Base-by-base conservation (phyloP, 2,329 filamentous ascomycete genomes). In the Tolypocladium guangdongense region DNA sequence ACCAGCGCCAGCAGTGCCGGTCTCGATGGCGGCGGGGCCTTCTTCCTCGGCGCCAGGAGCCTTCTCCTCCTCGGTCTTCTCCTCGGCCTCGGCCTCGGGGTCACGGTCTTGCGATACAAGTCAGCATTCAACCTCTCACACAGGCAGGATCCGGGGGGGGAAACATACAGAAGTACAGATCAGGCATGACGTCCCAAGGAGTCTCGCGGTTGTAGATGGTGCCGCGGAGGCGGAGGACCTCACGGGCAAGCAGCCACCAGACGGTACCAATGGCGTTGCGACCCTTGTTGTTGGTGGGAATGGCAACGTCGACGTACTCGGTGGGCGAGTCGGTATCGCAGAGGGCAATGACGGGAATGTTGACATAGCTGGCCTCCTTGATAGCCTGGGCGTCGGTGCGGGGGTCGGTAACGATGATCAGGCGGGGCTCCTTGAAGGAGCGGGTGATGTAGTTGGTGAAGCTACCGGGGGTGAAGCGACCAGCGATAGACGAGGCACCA, bases 401-500 rank as follows among this genome's bases (percentile, higher is more conserved):
- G 69, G 93, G 93, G 77, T 99, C 93, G 79, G 93, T 99, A 71
- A 99, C 93, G 74, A 99, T 86, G 78, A 99, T 97, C 72, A 99
- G 84, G 77, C 95, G 95, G 73, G 93, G 93, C 83, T 99, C 93
- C 87, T 96, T 96, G 90, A 99, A 99, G 63, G 93, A 97, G 72
- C 93, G 92, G 77, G 95, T 99, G 87, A 99, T 99, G 88, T 99
- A 99, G 86, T 99, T 99, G 84, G 93, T 99, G 87, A 99, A 99
- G 78, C 92, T 96, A 88, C 93, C 93, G 74, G 93, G 93, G 73
- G 93, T 99, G 88, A 99, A 99, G 75, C 93, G 93, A 81, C 93
- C 93, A 70, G 93, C 95, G 71, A 99, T 99, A 76, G 93, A 88
- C 70, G 90, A 88, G 70, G 95, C 91, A 74, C 93, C 93, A 64